Evolutionary conservation across 371 early-diverging fungal species (phyloP), one percentile per base, ranked within the genome.

Genomic region (Apophysomyces variabilis): DNA sequence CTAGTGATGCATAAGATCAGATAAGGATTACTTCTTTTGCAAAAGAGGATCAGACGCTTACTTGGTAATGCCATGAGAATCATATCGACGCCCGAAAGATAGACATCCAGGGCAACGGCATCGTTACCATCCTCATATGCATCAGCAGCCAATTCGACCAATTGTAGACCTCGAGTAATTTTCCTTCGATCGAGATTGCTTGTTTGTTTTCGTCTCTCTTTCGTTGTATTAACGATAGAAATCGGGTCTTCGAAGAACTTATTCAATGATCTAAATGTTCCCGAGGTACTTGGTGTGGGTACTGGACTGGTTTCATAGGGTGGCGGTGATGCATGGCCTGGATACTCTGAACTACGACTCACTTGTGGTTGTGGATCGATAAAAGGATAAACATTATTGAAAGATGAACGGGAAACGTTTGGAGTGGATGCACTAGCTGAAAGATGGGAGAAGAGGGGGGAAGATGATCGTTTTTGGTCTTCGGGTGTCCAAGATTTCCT

Each of bases 21-120:
- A 57, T 9, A 16, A 9, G 18, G 8, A 18, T 44, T 39, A 32
- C 35, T 11, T 45, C 21, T 47, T 44, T 43, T 14, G 14, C 8
- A 13, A 41, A 5, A 41, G 41, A 8, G 3, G 5, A 41, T 2
- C 4, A 5, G 21, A 9, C 21, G 21, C 79, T 65, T 82, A 86
- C 86, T 79, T 57, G 86, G 86, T 32, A 86, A 66, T 6, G 86
- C 82, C 74, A 84, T 82, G 38, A 86, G 58, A 37, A 86, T 66
- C 26, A 80, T 82, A 50, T 78, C 83, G 37, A 86, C 64, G 14
- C 85, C 82, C 45, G 85, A 76, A 21, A 86, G 66, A 44, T 85
- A 86, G 12, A 86, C 74, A 60, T 85, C 83, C 18, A 86, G 74
- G 0, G 85, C 85, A 21, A 75, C 74, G 11, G 72, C 65, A 54